Conservation (phyloP, 192 early-diverging fungal species). For the Coemansia nantahalensis region DNA sequence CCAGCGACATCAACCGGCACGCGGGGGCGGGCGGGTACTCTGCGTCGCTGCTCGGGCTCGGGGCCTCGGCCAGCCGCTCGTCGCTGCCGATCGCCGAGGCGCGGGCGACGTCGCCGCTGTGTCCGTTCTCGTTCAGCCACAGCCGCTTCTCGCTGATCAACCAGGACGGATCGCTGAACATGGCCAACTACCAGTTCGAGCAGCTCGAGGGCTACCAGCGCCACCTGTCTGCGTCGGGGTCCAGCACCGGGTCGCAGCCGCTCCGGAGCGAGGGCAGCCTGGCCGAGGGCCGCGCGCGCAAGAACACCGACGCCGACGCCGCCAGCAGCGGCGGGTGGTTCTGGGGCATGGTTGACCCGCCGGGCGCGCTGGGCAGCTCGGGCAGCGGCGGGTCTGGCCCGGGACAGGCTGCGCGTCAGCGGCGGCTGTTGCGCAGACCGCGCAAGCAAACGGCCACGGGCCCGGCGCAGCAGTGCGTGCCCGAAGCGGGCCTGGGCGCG, state of each 20-base stretch:
- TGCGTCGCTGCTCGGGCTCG: slow-evolving; percentile 9
- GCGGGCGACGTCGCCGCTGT: slow-evolving; percentile 19
- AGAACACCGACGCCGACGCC: slow-evolving; percentile 16
- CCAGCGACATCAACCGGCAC: neutral
- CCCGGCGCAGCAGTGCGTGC: neutral
- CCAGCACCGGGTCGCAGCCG: slow-evolving; percentile 1
- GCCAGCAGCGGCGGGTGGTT: slow-evolving; percentile 30
- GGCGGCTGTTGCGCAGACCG: slow-evolving; percentile 37
- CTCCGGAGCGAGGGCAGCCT: slow-evolving; percentile 24
- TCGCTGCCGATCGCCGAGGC: slow-evolving; percentile 12
- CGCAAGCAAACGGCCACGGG: slow-evolving; percentile 5
- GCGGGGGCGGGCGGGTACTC: too few species aligned
- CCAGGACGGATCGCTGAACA: slow-evolving; percentile 49
- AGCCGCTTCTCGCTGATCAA: slow-evolving; percentile 52
- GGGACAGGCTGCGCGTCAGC: slow-evolving; percentile 2
- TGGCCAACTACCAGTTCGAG: slow-evolving; percentile 42
- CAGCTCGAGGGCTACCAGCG: slow-evolving; percentile 51
- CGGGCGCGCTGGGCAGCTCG: neutral
- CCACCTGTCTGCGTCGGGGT: slow-evolving; percentile 18
- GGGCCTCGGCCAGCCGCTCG: slow-evolving; percentile 17
- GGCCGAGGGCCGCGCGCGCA: slow-evolving; percentile 22
- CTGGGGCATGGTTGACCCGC: slow-evolving; percentile 13
- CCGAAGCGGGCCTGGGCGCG: neutral
- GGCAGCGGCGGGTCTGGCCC: neutral
- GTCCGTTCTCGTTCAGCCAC: slow-evolving; percentile 48